These are phyloP conservation scores for Puccinia coronata DNA, from an alignment of 1,284 basidiomycete genomes.

Conservation along the genomic window DNA sequence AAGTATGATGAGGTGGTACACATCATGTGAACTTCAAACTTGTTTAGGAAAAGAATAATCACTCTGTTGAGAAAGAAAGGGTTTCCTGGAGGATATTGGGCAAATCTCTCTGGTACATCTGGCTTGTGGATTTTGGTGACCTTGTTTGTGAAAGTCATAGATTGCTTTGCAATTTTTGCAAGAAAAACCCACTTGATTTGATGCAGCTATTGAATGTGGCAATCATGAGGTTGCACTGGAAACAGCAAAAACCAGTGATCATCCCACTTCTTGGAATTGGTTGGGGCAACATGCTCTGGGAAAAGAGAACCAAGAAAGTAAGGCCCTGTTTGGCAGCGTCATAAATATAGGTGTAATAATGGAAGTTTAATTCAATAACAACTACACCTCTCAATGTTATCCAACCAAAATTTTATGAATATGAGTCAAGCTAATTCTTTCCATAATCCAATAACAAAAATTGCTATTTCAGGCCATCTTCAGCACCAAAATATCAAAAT, in stretches of 20 bases:
- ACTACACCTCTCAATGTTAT: too few relatives aligned
- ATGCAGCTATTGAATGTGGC: constrained; percentile 96
- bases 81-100: constrained; percentile 78
- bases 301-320: constrained; percentile 96
- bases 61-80: constrained; percentile 98
- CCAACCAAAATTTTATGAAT: too few relatives aligned
- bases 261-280: constrained; percentile 87
- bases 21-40: constrained; percentile 91
- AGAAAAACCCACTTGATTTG: constrained; percentile 95
- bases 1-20: constrained; percentile 97
- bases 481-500: too few relatives aligned
- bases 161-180: constrained; percentile 99
- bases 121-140: not conserved
- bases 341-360: too few relatives aligned
- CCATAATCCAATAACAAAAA: too few relatives aligned
- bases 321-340: too few relatives aligned
- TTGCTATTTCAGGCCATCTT: too few relatives aligned
- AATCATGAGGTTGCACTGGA: constrained; percentile 96
- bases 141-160: constrained; percentile 60
- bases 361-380: too few relatives aligned
- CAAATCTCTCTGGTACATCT: not conserved
- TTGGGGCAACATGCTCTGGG: constrained; percentile 92
- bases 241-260: constrained; percentile 83
- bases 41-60: constrained; percentile 97
- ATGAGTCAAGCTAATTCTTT: too few relatives aligned